phyloP scores from a whole-genome alignment of 202 grass and related monocot genomes.

The Zizania palustris region DNA sequence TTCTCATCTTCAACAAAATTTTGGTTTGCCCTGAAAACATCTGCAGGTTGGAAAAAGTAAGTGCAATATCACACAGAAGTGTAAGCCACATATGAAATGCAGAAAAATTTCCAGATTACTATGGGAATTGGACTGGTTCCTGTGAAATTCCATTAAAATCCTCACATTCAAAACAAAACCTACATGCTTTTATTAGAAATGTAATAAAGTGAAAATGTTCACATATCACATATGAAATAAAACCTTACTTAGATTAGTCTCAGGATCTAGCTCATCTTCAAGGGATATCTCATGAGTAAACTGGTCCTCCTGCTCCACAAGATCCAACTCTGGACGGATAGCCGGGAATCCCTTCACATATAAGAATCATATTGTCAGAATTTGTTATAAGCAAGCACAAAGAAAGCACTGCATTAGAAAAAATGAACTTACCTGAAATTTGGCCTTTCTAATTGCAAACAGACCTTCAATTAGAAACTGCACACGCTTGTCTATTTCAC shows the following conservation, averaged over 20 bases:
- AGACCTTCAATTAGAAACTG: slow-evolving; percentile 97
- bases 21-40: slow-evolving; percentile 83
- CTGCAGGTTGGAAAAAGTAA: slow-evolving; percentile 55
- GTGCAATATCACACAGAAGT: neutral
- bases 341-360: slow-evolving; percentile 82
- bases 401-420: neutral
- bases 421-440: slow-evolving; percentile 75
- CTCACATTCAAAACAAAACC: neutral
- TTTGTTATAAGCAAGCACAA: neutral
- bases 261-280: slow-evolving; percentile 82
- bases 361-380: slow-evolving; percentile 29
- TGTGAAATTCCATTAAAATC: neutral
- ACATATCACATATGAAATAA: slow-evolving; percentile 19
- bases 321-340: slow-evolving; percentile 81
- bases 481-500: slow-evolving; percentile 94
- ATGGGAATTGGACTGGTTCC: neutral
- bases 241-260: slow-evolving; percentile 77
- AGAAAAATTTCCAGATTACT: neutral
- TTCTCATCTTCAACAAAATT: slow-evolving; percentile 93
- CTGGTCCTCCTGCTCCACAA: slow-evolving; percentile 96
- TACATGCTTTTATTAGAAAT: slow-evolving; percentile 7
- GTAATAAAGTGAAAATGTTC: slow-evolving; percentile 15
- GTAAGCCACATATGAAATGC: neutral
- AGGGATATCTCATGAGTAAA: slow-evolving; percentile 91
- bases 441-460: slow-evolving; percentile 97